Base-by-base conservation (phyloP, 2,329 filamentous ascomycete genomes). In the Aspergillus pseudotamarii region DNA sequence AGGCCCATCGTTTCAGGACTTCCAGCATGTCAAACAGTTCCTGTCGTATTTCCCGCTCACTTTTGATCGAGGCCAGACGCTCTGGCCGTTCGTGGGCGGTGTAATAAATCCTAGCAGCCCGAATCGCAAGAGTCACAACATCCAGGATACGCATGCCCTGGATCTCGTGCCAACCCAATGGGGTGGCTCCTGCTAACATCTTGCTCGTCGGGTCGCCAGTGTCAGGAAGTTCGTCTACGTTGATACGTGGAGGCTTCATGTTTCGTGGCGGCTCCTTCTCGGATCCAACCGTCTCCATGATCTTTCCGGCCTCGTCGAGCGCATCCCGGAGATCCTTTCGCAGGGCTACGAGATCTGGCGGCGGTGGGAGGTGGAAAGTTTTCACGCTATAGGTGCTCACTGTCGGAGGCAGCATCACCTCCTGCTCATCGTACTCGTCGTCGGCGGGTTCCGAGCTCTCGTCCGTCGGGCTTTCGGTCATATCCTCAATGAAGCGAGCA, bases 91-190 rank as follows among this genome's bases (percentile, higher is more conserved):
- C 91, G 75, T 98, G 95, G 4, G 93, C 87, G 0, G 94, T 97
- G 79, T 99, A 98, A 80, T 98, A 99, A 72, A 96, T 90, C 80
- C 96, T 97, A 58, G 95, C 95, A 1, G 94, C 93, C 58, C 93
- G 88, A 69, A 99, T 98, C n/a, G 94, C 94, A 59, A 98, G 84
- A 1, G 95, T 99, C 74, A 95, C 91, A 59, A 96, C 89, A 75
- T 98, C 94, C 61, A 98, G 86, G 43, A 99, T 88, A 72, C 96
- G 92, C 83, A 98, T 88, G 21, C 94, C 95, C 76, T 97, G 92
- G 26, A 96, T 85, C 77, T 97, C 93, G 75, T 91, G 88, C 89
- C 91, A 96, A 10, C 88, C 89, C 68, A 88, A 87, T 23, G 83
- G 81, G 21, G 68, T 69, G 12, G 68, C 64, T 12, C 63, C 64